Conservation (phyloP, 352 stramenopile genomes). For the Phytophthora colocasiae region DNA sequence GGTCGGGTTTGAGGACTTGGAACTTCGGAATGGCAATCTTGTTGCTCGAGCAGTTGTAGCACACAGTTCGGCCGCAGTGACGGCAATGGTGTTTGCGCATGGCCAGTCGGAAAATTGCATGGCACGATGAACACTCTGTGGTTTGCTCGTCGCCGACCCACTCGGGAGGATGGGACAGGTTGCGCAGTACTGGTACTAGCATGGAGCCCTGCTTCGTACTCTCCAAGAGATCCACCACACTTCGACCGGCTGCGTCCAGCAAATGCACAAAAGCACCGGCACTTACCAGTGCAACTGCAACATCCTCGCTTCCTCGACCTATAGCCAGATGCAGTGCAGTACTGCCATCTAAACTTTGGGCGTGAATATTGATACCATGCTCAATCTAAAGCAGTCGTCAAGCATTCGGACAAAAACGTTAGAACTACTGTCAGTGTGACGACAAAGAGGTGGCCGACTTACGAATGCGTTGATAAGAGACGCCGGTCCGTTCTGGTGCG, state of each 20-base stretch:
- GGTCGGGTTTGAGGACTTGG: constrained; percentile 67
- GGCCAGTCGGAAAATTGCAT: constrained; percentile 74
- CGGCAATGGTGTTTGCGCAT: constrained; percentile 89
- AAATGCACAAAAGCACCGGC: constrained; percentile 82
- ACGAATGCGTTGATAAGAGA: constrained; percentile 85
- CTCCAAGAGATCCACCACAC: constrained; percentile 84
- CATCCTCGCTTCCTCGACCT: constrained; percentile 73
- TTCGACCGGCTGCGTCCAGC: constrained; percentile 81
- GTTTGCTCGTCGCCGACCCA: constrained; percentile 77
- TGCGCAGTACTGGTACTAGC: constrained; percentile 83
- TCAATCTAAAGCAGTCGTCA: constrained; percentile 61
- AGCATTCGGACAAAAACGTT: neutral
- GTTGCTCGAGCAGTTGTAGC: constrained; percentile 89
- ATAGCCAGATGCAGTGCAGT: constrained; percentile 85
- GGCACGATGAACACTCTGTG: constrained; percentile 77
- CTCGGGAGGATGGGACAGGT: constrained; percentile 67
- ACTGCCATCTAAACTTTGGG: constrained; percentile 84
- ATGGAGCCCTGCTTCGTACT: constrained; percentile 82
- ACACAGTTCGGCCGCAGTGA: constrained; percentile 84
- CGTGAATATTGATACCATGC: constrained; percentile 78
- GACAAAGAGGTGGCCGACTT: constrained; percentile 37
- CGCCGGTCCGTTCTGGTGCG: constrained; percentile 73
- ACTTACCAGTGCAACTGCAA: constrained; percentile 75
- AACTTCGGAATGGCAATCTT: constrained; percentile 90
- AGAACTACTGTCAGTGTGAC: neutral